Conservation (phyloP, 2,329 filamentous ascomycete species). For the Cladosporium phlei region DNA sequence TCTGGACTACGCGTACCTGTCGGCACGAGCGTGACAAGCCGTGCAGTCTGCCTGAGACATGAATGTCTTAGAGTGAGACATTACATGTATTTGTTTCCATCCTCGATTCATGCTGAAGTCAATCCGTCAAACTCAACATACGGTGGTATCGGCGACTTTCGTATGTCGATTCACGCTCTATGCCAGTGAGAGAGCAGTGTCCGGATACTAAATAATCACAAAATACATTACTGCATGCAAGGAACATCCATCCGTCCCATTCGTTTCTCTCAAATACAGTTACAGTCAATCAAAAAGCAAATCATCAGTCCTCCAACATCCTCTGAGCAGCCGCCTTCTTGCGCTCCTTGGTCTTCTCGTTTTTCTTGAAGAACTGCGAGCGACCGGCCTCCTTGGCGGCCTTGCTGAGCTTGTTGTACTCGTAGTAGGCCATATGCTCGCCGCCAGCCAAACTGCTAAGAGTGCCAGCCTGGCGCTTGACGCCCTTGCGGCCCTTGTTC, state of each 20-base stretch:
- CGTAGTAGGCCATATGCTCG: slow-evolving; percentile 85
- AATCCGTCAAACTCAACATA: too few relatives aligned
- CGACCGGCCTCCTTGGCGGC: slow-evolving; percentile 45
- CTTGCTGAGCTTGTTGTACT: slow-evolving; percentile 40
- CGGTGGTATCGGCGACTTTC: too few relatives aligned
- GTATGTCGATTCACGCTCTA: too few relatives aligned
- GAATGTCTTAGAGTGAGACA: slow-evolving; percentile 6
- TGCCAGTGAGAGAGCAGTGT: too few relatives aligned
- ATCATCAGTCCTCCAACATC: slow-evolving; percentile 4
- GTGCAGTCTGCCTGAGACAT: slow-evolving; percentile 2
- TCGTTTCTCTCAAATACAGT: too few relatives aligned
- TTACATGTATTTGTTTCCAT: too few relatives aligned
- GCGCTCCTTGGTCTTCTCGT: slow-evolving; percentile 33
- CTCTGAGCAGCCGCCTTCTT: slow-evolving; percentile 23
- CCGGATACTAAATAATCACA: too few relatives aligned
- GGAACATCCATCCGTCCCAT: too few relatives aligned
- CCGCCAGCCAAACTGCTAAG: slow-evolving; percentile 83
- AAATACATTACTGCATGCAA: too few relatives aligned
- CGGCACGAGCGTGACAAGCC: not conserved
- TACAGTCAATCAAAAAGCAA: not conserved
- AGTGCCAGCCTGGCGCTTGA: slow-evolving; percentile 75
- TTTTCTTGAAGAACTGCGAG: slow-evolving; percentile 43
- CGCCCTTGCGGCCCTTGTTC: slow-evolving; percentile 44
- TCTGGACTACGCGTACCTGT: too few relatives aligned
- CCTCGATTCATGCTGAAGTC: too few relatives aligned